Evolutionary conservation across 1,139 yeast species (phyloP).

Genomic region (Scheffersomyces parashehatae): DNA sequence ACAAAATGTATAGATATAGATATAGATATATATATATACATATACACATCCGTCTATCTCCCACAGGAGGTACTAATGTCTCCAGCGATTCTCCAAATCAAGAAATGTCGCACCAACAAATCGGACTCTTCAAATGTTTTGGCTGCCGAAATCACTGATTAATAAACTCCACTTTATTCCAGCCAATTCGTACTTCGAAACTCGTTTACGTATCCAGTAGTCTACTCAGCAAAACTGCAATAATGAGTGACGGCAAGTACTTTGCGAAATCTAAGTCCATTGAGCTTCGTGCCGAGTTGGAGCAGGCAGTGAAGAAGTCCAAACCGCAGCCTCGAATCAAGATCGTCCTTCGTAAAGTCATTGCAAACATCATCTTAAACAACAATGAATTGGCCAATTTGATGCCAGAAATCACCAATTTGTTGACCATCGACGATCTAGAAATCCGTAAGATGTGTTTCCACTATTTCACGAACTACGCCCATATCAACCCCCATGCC

Average conservation of each 20-base stretch:
- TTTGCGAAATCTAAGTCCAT: constrained; percentile 48
- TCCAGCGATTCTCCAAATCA: too few species aligned
- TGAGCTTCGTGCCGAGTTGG: constrained; percentile 58
- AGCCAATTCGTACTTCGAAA: too few species aligned
- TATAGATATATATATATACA: too few species aligned
- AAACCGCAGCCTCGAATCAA: constrained; percentile 51
- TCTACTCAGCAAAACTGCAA: too few species aligned
- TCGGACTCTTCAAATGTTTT: too few species aligned
- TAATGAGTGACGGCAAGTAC: constrained; percentile 46
- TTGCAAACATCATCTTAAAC: constrained; percentile 83
- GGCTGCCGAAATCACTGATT: too few species aligned
- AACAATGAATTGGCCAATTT: constrained; percentile 72
- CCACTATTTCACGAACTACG: constrained; percentile 61
- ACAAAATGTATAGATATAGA: too few species aligned
- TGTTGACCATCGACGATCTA: constrained; percentile 64
- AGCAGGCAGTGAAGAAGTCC: constrained; percentile 55
- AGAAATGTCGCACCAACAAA: too few species aligned
- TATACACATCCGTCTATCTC: too few species aligned
- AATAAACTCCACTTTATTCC: too few species aligned
- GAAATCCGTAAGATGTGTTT: constrained; percentile 73
- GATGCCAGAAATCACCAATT: constrained; percentile 64
- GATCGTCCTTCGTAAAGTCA: constrained; percentile 67
- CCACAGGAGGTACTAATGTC: too few species aligned
- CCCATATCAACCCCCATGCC: constrained; percentile 51
- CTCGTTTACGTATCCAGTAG: too few species aligned